Evolutionary conservation across 2,329 filamentous ascomycete species (phyloP), one percentile per base, ranked within the genome.

Genomic region (Aspergillus jensenii): DNA sequence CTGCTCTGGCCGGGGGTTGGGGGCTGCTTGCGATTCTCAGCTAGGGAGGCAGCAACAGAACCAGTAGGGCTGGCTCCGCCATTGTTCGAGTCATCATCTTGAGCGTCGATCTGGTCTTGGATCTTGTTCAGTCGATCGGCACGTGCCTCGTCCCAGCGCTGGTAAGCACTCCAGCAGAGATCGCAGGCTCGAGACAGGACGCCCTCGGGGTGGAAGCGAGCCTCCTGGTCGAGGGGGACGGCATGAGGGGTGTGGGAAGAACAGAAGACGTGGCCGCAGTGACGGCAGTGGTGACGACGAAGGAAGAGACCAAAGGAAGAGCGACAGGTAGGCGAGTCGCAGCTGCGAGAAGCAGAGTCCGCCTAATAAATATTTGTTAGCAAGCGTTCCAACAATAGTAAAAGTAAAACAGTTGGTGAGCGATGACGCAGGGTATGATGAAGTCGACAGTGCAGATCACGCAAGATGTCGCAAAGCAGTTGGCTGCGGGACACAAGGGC

Each of bases 251-350:
- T 82, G 74, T 88, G 85, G 35, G 80, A 77, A 59, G 81, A 79
- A 74, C 86, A 88, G 69, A 87, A 87, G 66, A 88, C 82, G 65
- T 86, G 82, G 44, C 86, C 86, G 65, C 86, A 88, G 65, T 86
- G 85, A 58, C 86, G 83, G 72, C 86, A 88, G 73, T 88, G 86
- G 67, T 88, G 86, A 58, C 85, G 84, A 51, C 86, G 84, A 51
- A 82, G 78, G 73, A 86, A 85, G 67, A 87, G 78, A 45, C 82
- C 81, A 68, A 88, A 88, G 19, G 80, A 78, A 43, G 80, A 80
- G 50, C 81, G 79, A 72, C 86, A 88, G 58, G 82, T 79, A 3
- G 81, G 79, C 9, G 81, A 82, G 68, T 83, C 82, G 73, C 86
- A 88, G 61, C 76, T 79, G 44, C 76, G 68, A 54, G 83, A 82